Base-by-base conservation (phyloP, 805 yeast species). In the Spathaspora arborariae region DNA sequence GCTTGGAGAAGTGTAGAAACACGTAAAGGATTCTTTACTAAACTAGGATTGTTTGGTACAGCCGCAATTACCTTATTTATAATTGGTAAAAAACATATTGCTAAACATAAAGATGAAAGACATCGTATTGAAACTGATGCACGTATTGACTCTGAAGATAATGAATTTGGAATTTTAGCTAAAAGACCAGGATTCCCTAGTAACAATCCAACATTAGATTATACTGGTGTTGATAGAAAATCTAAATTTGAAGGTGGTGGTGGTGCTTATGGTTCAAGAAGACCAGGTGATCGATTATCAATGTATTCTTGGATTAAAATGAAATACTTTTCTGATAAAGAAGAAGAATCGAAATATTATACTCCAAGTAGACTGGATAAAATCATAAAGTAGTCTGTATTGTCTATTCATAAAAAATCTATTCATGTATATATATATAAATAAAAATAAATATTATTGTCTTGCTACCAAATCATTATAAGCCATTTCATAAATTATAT, bases 221-320 rank as follows among this genome's bases (percentile, higher is more conserved):
- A 65, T 13, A 59, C 62, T 5, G 57, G 56, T 20, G 67, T 64
- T 19, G 56, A 64, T 39, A 67, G 90, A 50, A 80, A 81, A 51
- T 79, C 84, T 45, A 81, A 77, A 55, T 86, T 75, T 57, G 87
- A 83, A 54, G 92, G 90, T 4, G 73, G 84, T 0, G 88, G 88
- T 0, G 68, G 68, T 45, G 77, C 87, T 41, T 82, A 82, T 46
- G 61, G 67, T 34, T 68, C 81, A n/a, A 72, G 87, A 56, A 76
- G 68, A 46, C 65, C 74, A 13, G 88, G 87, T 50, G 90, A 82
- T 56, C 56, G 72, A 40, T 62, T 72, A 38, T 60, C 70, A 15
- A 57, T 71, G 57, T 63, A 54, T 46, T 47, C 57, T 22, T 43
- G 64, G 13, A 59, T 65, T 40, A 59, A 57, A 26, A 38, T 24